Base-by-base conservation (phyloP, 2,329 filamentous ascomycete species). In the Colletotrichum tropicale region DNA sequence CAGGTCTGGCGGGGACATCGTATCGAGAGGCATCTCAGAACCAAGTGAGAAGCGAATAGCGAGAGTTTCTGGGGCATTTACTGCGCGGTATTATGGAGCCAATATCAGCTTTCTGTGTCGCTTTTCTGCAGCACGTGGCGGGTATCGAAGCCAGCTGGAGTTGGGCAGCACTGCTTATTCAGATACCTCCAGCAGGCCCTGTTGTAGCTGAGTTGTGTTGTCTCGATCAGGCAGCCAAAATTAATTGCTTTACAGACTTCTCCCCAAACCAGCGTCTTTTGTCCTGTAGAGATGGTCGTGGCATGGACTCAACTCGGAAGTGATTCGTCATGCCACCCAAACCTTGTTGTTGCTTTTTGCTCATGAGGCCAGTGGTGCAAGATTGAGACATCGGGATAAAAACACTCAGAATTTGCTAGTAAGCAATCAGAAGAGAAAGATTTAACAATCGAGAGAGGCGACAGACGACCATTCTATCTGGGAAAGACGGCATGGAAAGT, bases 341-440 rank as follows among this genome's bases (percentile, higher is more conserved):
- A 12, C 18, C 18, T 48, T 48, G 1, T 18, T 43, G 38, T 43
- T 43, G 36, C 0, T 43, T 18, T 1, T 43, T n/a, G 9, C 38
- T 52, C n/a, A 8, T 52, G 43, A 13, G n/a, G 0, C 3, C 10
- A 21, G 6, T 8, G n/a, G n/a, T 3, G 2, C 43, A 21, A 13
- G 2, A 21, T 8, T 48, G n/a, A 6, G 3, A 0, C 3, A 52
- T 52, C 10, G 1, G 6, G 4, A 8, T 8, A 8, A 1, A 52
- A 21, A 12, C 1, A 21, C 0, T 0, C 16, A 52, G 10, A 21
- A 52, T n/a, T 0, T 8, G 6, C 43, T 13, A 2, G n/a, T 13
- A 13, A 21, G 9, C 38, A 7, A 48, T 48, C 38, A 0, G 38
- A n/a, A 12, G 38, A 48, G 2, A 7, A 48, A 0, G 36, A 38